These are phyloP conservation scores for Schwanniomyces pseudopolymorphus DNA, from an alignment of 805 yeast genomes.

Conservation along the genomic window DNA sequence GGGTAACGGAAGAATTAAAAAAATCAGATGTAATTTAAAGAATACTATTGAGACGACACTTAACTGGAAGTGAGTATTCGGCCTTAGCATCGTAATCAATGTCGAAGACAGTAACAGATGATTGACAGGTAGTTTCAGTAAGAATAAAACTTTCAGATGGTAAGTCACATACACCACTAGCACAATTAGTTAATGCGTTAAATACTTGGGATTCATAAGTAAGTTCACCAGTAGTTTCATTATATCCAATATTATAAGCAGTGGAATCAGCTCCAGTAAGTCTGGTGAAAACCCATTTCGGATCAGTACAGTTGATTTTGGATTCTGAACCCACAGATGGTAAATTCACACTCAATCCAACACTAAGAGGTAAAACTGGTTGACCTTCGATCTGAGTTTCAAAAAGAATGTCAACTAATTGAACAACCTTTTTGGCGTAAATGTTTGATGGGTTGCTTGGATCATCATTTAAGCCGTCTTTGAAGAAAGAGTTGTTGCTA, in stretches of 20 bases:
- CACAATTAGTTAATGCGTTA: slow-evolving; percentile 24
- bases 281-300: slow-evolving; percentile 46
- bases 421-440: slow-evolving; percentile 40
- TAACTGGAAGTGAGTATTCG: slow-evolving; percentile 9
- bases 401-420: slow-evolving; percentile 39
- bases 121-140: slow-evolving; percentile 34
- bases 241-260: slow-evolving; percentile 26
- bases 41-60: background rate
- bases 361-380: slow-evolving; percentile 41
- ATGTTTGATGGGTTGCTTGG: slow-evolving; percentile 43
- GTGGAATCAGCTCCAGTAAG: slow-evolving; percentile 13
- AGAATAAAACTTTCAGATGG: slow-evolving; percentile 41
- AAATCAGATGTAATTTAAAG: background rate
- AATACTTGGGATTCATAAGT: slow-evolving; percentile 10
- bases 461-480: slow-evolving; percentile 45
- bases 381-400: slow-evolving; percentile 34
- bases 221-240: slow-evolving; percentile 38
- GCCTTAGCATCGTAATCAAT: slow-evolving; percentile 45
- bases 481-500: slow-evolving; percentile 48
- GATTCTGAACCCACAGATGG: slow-evolving; percentile 42
- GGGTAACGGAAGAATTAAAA: background rate
- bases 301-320: slow-evolving; percentile 41
- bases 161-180: slow-evolving; percentile 43
- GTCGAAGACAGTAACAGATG: slow-evolving; percentile 47
- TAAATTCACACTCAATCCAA: slow-evolving; percentile 49